Base-by-base conservation (phyloP, 106 monocot species). In the Hemerocallis citrina region DNA sequence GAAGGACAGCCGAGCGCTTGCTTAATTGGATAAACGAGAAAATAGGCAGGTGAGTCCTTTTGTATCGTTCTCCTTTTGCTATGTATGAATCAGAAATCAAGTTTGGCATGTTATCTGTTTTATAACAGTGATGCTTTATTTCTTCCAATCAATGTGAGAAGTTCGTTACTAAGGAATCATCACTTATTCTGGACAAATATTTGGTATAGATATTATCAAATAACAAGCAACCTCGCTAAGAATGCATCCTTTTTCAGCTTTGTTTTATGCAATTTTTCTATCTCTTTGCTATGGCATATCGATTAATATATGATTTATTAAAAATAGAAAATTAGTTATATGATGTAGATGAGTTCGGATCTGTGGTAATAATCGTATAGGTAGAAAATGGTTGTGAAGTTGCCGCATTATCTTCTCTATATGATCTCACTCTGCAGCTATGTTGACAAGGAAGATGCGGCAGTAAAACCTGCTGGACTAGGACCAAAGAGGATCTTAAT, bases 21-120 rank as follows among this genome's bases (percentile, higher is more conserved):
- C 90, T 96, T 40, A 81, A 81, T 67, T 96, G 86, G 86, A 96
- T 96, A 67, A 96, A 96, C 68, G 84, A 90, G 54, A 63, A 51
- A 66, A 69, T 90, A 34, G 86, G 80, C 51, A 90, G 95, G 95
- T 49, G 72, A 77, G 71, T 69, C 42, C 10, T 52, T 17, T 19
- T 57, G 5, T 6, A 20, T 21, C 57, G 35, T 57, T 57, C 25
- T 50, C 27, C 8, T 34, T 56, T 7, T 32, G 11, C 11, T 56
- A 7, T 52, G 29, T 29, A 52, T 52, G 27, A 52, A 10, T 7
- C 22, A 6, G 4, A 9, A 29, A 30, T 54, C 30, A 54, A 16
- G 31, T 0, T 54, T 3, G 2, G 13, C 52, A 15, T 28, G 46
- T 31, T 25, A n/a, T n/a, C n/a, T n/a, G n/a, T n/a, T 50, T 25